Conservation (phyloP, 805 yeast species). For the Millerozyma miso region DNA sequence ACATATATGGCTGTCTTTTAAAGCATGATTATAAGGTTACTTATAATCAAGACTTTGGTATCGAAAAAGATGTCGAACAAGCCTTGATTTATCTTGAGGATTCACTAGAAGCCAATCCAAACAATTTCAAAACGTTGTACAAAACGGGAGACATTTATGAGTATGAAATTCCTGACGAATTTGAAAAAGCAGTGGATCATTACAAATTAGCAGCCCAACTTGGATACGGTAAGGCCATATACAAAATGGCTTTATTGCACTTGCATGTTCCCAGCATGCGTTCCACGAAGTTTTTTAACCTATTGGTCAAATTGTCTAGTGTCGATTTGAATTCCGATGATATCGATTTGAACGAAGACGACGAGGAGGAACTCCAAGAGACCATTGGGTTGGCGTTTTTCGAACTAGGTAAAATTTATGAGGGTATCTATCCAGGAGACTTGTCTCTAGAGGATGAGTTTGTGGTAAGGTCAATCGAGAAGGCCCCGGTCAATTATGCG, state of each 20-base stretch:
- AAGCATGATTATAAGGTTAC: slow-evolving; percentile 28
- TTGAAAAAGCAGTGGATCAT: slow-evolving; percentile 28
- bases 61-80: slow-evolving; percentile 22
- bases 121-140: slow-evolving; percentile 30
- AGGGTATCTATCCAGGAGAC: slow-evolving; percentile 44
- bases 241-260: slow-evolving; percentile 34
- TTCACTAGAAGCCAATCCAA: slow-evolving; percentile 28
- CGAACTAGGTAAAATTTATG: slow-evolving; percentile 40
- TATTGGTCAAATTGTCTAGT: slow-evolving; percentile 33
- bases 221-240: slow-evolving; percentile 44
- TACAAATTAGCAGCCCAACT: slow-evolving; percentile 36
- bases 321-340: slow-evolving; percentile 32
- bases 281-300: slow-evolving; percentile 31
- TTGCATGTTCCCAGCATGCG: slow-evolving; percentile 31
- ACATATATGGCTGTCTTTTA: slow-evolving; percentile 33
- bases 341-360: slow-evolving; percentile 32
- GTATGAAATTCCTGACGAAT: slow-evolving; percentile 23
- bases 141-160: slow-evolving; percentile 39
- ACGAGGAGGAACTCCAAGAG: slow-evolving; percentile 37
- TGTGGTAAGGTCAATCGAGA: slow-evolving; percentile 26
- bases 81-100: slow-evolving; percentile 29
- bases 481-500: slow-evolving; percentile 40
- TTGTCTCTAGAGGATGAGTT: slow-evolving; percentile 33
- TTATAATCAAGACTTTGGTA: slow-evolving; percentile 35
- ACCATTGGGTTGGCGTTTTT: slow-evolving; percentile 38